Evolutionary conservation across 2,329 filamentous ascomycete genomes (phyloP).

Genomic region (Aureobasidium uvarum): DNA sequence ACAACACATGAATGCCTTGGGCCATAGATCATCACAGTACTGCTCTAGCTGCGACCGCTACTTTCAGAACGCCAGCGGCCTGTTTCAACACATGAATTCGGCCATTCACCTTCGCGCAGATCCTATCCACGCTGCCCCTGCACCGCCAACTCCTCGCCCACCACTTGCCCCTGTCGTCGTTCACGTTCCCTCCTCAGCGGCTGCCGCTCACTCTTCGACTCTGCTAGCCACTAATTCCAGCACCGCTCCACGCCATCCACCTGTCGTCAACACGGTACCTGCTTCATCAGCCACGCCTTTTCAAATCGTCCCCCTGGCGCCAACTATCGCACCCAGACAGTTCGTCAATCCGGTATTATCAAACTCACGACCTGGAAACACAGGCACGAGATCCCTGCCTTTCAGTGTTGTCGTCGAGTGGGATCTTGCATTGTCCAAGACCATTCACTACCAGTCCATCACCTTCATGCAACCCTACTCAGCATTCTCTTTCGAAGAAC

Average conservation of each 20-base stretch:
- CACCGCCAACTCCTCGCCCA: background rate
- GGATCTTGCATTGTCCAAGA: constrained; percentile 60
- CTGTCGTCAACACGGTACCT: background rate
- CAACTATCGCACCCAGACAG: background rate
- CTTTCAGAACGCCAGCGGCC: background rate
- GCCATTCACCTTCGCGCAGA: background rate
- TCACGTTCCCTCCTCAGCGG: background rate
- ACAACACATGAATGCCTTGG: background rate
- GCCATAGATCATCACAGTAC: background rate
- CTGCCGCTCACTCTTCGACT: background rate
- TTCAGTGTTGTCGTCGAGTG: constrained; percentile 72
- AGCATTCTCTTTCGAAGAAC: constrained; percentile 77
- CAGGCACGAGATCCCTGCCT: constrained; percentile 64
- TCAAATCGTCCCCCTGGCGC: background rate
- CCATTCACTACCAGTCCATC: constrained; percentile 73
- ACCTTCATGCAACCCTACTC: constrained; percentile 75
- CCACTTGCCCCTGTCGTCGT: background rate
- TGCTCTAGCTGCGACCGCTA: background rate
- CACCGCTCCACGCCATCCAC: background rate
- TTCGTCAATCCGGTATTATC: too few species aligned
- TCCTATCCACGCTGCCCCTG: background rate
- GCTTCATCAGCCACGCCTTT: background rate
- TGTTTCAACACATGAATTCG: background rate
- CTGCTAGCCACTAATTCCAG: too few species aligned
- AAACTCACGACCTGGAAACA: constrained; percentile 46